Percentiles rank a stretch among this genome's conserved stretches.
Evolutionary conservation across 2,329 filamentous ascomycete genomes (phyloP).

Genomic region (Monilinia laxa): DNA sequence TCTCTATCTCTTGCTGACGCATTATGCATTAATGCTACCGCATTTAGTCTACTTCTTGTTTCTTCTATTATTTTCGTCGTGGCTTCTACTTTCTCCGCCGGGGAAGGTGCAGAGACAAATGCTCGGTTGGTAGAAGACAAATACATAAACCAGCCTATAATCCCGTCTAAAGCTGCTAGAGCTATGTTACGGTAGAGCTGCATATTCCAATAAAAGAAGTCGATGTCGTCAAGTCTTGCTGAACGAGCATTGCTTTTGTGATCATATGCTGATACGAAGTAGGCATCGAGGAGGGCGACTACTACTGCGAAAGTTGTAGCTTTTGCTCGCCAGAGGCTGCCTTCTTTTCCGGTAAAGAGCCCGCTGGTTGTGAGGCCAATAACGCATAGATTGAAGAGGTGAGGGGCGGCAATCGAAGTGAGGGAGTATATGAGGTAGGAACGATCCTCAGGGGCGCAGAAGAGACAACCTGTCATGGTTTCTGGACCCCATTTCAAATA

Average conservation of each 20-base stretch:
- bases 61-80: constrained; percentile 56
- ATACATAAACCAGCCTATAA: constrained; percentile 67
- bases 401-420: constrained; percentile 70
- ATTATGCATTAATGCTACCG: constrained; percentile 75
- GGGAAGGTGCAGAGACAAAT: constrained; percentile 60
- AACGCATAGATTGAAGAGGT: constrained; percentile 72
- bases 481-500: constrained; percentile 82
- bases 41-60: constrained; percentile 66
- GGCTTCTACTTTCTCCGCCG: constrained; percentile 65
- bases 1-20: constrained; percentile 71
- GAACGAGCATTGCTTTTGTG: constrained; percentile 63
- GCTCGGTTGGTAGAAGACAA: constrained; percentile 77
- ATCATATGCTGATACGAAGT: constrained; percentile 63
- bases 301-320: constrained; percentile 63
- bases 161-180: constrained; percentile 63
- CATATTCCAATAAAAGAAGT: constrained; percentile 70
- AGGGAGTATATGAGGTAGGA: constrained; percentile 80
- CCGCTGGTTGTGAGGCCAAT: constrained; percentile 73
- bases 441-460: constrained; percentile 72
- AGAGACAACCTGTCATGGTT: constrained; percentile 72
- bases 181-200: constrained; percentile 61
- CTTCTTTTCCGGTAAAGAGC: constrained; percentile 61
- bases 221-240: constrained; percentile 60
- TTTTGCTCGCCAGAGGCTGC: constrained; percentile 65
- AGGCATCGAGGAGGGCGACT: constrained; percentile 64